phyloP scores from a whole-genome alignment of 2,329 filamentous ascomycete genomes.

The Fusarium buxicola region DNA sequence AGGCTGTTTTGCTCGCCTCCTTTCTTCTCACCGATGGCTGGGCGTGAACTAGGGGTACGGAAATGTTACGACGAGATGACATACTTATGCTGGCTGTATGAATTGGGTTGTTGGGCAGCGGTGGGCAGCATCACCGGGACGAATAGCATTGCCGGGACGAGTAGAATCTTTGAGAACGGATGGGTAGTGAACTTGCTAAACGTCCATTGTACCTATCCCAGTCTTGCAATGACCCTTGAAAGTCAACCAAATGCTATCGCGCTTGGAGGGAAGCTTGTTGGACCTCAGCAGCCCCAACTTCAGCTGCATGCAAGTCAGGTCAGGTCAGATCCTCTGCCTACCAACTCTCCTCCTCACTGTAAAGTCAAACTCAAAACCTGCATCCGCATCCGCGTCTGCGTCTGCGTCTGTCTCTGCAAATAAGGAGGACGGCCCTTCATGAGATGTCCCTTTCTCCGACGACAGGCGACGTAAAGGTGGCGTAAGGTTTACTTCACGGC shows the following conservation, averaged over 20 bases:
- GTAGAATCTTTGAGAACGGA: neutral
- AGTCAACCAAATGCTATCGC: slow-evolving; percentile 1
- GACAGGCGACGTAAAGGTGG: neutral
- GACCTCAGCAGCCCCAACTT: neutral
- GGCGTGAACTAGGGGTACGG: slow-evolving; percentile 2
- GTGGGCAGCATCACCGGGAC: neutral
- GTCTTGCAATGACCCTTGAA: slow-evolving; percentile 7
- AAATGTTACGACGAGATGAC: slow-evolving; percentile 20
- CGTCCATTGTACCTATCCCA: slow-evolving; percentile 5
- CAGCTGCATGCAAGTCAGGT: no score
- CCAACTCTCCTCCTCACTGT: neutral
- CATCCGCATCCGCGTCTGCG: neutral
- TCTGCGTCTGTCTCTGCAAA: neutral
- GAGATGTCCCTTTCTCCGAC: neutral
- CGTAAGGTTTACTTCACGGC: neutral
- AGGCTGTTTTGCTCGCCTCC: slow-evolving; percentile 19
- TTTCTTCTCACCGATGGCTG: neutral
- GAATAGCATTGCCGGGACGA: no score
- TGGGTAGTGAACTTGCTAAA: no score
- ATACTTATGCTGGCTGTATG: slow-evolving; percentile 2
- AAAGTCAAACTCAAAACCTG: slow-evolving; percentile 14
- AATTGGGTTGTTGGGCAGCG: neutral
- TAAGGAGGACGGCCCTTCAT: neutral
- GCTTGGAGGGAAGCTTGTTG: neutral
- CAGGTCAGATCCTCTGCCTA: neutral